Evolutionary conservation across 2,329 filamentous ascomycete species (phyloP), one percentile per base, ranked within the genome.

Genomic region (Xylaria sp.): DNA sequence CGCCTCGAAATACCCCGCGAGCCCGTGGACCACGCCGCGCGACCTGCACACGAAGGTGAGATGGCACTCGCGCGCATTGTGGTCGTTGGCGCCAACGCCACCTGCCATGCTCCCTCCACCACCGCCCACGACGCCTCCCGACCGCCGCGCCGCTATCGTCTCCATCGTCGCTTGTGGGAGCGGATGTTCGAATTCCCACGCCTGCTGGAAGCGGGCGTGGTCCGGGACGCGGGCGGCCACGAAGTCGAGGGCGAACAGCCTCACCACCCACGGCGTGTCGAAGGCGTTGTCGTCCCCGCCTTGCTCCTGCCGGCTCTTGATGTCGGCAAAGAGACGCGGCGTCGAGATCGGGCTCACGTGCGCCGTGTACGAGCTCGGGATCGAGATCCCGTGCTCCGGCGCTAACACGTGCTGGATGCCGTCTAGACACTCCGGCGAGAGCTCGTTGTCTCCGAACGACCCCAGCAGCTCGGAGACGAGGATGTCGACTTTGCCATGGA

Each of bases 361-460:
- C 3, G 96, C 95, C 0, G 94, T 97, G 83, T 99, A 99, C 36
- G 92, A 96, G 72, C 90, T 88, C 1, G 96, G 96, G 72, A 99
- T 98, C 1, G 94, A 98, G 75, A 99, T 95, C 43, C 96, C 97
- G 75, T 95, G 89, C 0, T 87, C 86, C 0, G 91, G 84, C 12
- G 88, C 84, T n/a, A 99, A 83, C 52, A 98, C 92, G 76, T 95
- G 91, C 78, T 98, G 95, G 59, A 98, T 94, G 54, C 96, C 96
- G 79, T 99, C 96, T 12, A 99, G 86, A 77, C 96, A 99, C 82
- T 99, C 96, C 0, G 96, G 96, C 0, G 94, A 97, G 10, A 99
- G 88, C 81, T 99, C 96, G 77, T 99, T 99, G 81, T 99, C 96
- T 28, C 91, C 96, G 78, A 98, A 99, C 1, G 94, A 98, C 46